These are phyloP conservation scores for Xylaria scruposa DNA, from an alignment of 495 filamentous ascomycete genomes.

Conservation along the genomic window DNA sequence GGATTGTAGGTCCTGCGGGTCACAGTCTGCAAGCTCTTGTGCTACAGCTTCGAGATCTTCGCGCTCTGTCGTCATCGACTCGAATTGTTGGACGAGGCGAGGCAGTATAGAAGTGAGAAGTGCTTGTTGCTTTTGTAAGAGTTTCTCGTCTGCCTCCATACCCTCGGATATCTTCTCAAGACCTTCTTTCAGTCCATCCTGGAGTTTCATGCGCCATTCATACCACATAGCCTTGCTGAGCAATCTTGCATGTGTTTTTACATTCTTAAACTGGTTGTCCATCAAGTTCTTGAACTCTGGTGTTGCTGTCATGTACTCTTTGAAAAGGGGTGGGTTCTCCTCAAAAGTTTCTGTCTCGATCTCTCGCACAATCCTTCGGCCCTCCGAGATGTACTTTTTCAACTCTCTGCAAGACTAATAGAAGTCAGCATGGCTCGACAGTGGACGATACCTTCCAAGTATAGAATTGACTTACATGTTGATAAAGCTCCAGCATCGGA, in stretches of 20 bases:
- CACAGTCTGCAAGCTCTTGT: conserved; percentile 77
- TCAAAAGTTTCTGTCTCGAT: conserved; percentile 86
- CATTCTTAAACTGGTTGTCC: conserved; percentile 96
- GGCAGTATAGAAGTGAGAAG: conserved; percentile 72
- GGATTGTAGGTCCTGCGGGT: conserved; percentile 75
- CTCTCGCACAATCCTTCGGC: conserved; percentile 81
- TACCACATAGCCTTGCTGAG: conserved; percentile 97
- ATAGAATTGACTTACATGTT: conserved; percentile 69
- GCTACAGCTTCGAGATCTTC: conserved; percentile 70
- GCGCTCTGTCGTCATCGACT: conserved; percentile 66
- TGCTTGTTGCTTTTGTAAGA: conserved; percentile 70
- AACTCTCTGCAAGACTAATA: conserved; percentile 85
- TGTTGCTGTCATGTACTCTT: conserved; percentile 86
- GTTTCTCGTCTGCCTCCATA: conserved; percentile 74
- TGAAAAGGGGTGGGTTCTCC: conserved; percentile 89
- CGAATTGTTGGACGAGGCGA: conserved; percentile 61
- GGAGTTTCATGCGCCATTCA: conserved; percentile 92
- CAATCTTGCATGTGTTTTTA: conserved; percentile 88
- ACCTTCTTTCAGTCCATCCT: conserved; percentile 81
- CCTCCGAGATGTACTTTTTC: conserved; percentile 93
- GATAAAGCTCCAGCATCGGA: conserved; percentile 91
- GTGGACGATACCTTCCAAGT: neutral
- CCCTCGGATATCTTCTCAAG: conserved; percentile 75
- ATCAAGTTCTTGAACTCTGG: conserved; percentile 83
- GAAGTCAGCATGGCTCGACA: conserved; percentile 40